Evolutionary conservation across 2,329 filamentous ascomycete species (phyloP), one percentile per base, ranked within the genome.

Genomic region (Exophiala dermatitidis): DNA sequence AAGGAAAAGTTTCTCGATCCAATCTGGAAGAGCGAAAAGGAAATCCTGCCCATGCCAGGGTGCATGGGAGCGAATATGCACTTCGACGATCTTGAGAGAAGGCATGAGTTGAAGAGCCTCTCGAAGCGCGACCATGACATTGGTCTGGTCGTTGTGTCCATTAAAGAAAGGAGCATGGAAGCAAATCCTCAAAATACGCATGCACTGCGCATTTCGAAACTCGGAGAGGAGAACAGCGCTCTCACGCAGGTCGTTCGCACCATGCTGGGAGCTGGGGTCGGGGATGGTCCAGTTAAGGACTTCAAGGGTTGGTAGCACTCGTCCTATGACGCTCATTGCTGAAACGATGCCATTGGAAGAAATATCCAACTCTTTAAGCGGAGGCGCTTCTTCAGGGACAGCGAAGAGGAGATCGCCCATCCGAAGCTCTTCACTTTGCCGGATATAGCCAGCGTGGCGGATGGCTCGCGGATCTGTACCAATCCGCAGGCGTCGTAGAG

Each of bases 171-270:
- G 30, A 19, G 31, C 51, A 40, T 59, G 52, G 19, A 57, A 30
- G 19, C 59, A 61, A 12, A 61, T n/a, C 12, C 50, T 48, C 6
- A 61, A 47, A 26, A 46, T 46, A 31, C 46, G 48, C n/a, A 61
- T 37, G 30, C 36, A 44, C 29, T 6, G 38, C 8, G 44, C 40
- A n/a, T 37, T 10, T 5, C 9, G n/a, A 9, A 34, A 19, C 3
- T 52, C 6, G 5, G 3, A 2, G 1, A 46, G n/a, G 28, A 56
- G 46, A 32, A 48, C 26, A 1, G 8, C 19, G 9, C 29, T 32
- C 10, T 44, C 45, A 19, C 48, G 37, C 29, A 5, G 5, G 8
- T 30, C 47, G 45, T 51, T 51, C 8, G 46, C 33, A n/a, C 50
- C 29, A 4, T 28, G 3, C 36, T 53, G 50, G 19, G 33, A 48